phyloP scores from a whole-genome alignment of 2,329 filamentous ascomycete genomes.

The Exophiala spinifera region DNA sequence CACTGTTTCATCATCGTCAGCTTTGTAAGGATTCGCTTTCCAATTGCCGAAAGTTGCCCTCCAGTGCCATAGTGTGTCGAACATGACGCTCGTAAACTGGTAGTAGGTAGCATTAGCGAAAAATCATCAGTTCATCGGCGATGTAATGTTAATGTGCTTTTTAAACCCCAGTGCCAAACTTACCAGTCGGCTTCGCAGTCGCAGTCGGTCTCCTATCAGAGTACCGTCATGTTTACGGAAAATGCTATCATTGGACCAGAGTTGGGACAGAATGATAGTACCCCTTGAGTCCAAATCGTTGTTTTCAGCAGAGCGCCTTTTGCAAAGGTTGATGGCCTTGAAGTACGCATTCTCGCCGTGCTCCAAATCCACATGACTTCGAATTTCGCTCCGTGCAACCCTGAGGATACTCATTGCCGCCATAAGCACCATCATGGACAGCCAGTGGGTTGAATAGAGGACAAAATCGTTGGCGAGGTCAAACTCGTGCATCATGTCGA shows the following conservation, averaged over 20 bases:
- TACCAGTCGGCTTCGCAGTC: constrained; percentile 11
- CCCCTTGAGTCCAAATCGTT: constrained; percentile 7
- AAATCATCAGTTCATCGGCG: too few relatives aligned
- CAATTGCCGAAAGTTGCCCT: constrained; percentile 5
- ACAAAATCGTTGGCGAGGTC: constrained; percentile 1
- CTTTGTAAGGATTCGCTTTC: constrained; percentile 2
- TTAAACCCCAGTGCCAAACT: neutral
- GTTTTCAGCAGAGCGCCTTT: constrained; percentile 8
- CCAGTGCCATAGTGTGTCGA: constrained; percentile 6
- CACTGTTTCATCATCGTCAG: constrained; percentile 4
- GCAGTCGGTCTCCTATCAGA: constrained; percentile 1
- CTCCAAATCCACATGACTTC: constrained; percentile 1
- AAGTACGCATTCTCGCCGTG: constrained; percentile 5
- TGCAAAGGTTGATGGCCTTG: constrained; percentile 8
- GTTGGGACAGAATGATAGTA: constrained; percentile 11
- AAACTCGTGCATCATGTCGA: constrained; percentile 10
- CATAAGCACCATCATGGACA: neutral
- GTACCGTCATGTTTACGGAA: constrained; percentile 9
- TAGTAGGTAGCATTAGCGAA: too few relatives aligned
- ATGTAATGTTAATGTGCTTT: too few relatives aligned
- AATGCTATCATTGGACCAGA: constrained; percentile 8
- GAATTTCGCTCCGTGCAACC: constrained; percentile 3
- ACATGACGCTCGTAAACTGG: constrained; percentile 11
- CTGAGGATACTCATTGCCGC: constrained; percentile 3
- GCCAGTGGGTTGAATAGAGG: constrained; percentile 3